Evolutionary conservation across 345 rosid genomes (phyloP).

Genomic region (Populus euphratica): DNA sequence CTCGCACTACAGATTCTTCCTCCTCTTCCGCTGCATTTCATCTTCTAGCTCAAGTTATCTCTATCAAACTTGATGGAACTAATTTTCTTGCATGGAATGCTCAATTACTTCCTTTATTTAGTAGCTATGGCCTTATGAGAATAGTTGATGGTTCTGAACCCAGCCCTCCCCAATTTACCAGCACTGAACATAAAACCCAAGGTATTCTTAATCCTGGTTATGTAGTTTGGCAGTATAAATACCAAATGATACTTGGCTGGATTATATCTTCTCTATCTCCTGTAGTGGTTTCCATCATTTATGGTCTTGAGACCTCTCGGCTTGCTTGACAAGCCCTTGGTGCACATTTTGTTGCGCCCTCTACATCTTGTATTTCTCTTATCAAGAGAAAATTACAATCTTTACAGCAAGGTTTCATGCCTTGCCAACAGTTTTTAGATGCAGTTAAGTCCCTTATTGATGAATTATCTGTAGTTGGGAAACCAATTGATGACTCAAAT

Average conservation of each 20-base stretch:
- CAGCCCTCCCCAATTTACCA: no score
- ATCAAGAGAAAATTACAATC: no score
- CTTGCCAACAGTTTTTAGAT: accelerated
- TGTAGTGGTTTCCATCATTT: background rate
- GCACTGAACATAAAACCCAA: background rate
- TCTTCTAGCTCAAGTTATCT: no score
- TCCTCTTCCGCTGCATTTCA: no score
- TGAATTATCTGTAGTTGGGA: no score
- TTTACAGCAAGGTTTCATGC: background rate
- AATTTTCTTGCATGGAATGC: no score
- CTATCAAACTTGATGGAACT: no score
- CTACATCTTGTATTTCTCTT: background rate
- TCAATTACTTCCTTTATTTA: no score
- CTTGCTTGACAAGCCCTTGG: background rate
- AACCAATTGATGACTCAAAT: background rate
- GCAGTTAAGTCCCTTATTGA: no score
- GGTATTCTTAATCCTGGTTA: background rate
- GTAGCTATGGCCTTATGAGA: no score
- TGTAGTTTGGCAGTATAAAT: background rate
- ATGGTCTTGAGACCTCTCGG: background rate
- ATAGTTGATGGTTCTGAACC: no score
- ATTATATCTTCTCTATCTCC: background rate
- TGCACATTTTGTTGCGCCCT: background rate
- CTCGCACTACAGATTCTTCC: no score
- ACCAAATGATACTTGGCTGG: background rate